Evolutionary conservation across 331 rosid species (phyloP).

Genomic region (Telfairia occidentalis): DNA sequence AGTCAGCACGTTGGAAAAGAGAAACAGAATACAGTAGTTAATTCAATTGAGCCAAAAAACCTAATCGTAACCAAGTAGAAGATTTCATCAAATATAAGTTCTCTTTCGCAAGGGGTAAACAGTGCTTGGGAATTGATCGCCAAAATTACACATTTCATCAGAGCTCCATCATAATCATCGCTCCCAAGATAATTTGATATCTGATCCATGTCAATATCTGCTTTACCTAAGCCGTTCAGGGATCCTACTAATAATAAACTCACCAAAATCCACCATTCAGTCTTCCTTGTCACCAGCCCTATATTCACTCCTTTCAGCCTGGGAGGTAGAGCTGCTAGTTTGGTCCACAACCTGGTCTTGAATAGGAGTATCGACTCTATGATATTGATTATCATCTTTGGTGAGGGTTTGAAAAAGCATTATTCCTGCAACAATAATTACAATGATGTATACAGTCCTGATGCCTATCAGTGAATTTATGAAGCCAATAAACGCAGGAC

Average conservation of each 20-base stretch:
- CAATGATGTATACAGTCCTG: conserved; percentile 49
- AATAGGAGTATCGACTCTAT: conserved; percentile 27
- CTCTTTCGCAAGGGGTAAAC: neutral
- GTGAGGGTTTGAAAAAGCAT: conserved; percentile 37
- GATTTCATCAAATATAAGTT: neutral
- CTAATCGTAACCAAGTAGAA: neutral
- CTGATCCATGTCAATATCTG: neutral
- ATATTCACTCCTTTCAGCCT: conserved; percentile 41
- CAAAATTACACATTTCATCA: conserved; percentile 2
- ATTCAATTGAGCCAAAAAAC: neutral
- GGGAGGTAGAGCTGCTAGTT: conserved; percentile 34
- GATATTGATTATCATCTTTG: conserved; percentile 40
- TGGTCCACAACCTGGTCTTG: conserved; percentile 26
- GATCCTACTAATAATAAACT: neutral
- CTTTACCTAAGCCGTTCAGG: neutral
- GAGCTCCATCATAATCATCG: neutral
- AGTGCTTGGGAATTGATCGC: neutral
- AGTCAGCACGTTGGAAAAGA: neutral
- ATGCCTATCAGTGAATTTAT: conserved; percentile 44
- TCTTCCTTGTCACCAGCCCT: conserved; percentile 70
- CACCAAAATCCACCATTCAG: conserved; percentile 19
- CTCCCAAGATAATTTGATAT: neutral
- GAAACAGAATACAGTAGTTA: neutral
- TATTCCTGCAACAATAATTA: conserved; percentile 40
- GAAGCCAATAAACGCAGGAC: conserved; percentile 33